Evolutionary conservation across 1,139 yeast genomes (phyloP), one percentile per base, ranked within the genome.

Genomic region (Entelexis paramagnoliae): DNA sequence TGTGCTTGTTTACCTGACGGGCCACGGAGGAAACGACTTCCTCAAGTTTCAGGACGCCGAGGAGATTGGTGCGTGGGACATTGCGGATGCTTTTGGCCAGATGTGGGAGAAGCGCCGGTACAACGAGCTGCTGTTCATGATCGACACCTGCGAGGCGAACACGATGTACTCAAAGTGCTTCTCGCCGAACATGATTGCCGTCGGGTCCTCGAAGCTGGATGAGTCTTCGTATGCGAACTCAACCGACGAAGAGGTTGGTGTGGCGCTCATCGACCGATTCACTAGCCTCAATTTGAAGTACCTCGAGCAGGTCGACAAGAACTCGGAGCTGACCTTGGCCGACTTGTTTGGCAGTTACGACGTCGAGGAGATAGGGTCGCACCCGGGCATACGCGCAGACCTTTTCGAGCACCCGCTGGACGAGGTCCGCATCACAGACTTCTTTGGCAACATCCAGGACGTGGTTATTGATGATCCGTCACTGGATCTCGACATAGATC

Each of bases 21-120:
- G 99, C 16, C 99, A 91, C 68, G 99, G 99, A 16, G 99, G 99
- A 50, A 88, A 89, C 63, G 97, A 91, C 67, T 91, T 91, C 67
- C 76, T 93, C 61, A 91, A 91, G 68, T 91, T 91, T 68, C 99
- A 91, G 68, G 99, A 91, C 65, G 96, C 98, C 3, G 98, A 93
- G 66, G 98, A 91, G 65, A 88, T 91, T 54, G 89, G 96, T 2
- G 83, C 96, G 14, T 83, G 86, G 69, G 99, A 91, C 67, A 78
- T 91, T 58, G 98, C 98, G 0, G 96, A 91, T 68, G 97, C 98
- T 2, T 87, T 91, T 70, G 95, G 80, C 49, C 97, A 93, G 66
- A 91, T 91, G 98, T 79, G 86, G 70, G 96, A 91, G 65, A 89
- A 89, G 77, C 83, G 84, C 62, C 75, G 98, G 52, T 91, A 91